These are phyloP conservation scores for Globisporangium nunn DNA, from an alignment of 352 stramenopile species.

Conservation along the genomic window DNA sequence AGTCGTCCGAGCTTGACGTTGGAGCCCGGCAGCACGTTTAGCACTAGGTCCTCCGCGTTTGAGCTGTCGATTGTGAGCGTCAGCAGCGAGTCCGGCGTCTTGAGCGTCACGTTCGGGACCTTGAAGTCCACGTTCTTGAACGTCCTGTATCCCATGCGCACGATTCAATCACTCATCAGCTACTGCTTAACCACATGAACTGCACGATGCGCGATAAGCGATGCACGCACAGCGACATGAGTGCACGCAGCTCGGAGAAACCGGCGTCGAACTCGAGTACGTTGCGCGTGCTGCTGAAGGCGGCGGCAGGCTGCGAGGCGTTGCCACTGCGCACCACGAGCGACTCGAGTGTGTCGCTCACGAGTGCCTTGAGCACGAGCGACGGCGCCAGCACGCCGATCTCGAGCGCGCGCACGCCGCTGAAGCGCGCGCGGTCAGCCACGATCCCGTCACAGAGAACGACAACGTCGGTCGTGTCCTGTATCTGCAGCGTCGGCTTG, in stretches of 20 bases:
- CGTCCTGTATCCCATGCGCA: conserved; percentile 1
- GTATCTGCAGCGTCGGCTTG: conserved; percentile 9
- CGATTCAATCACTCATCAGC: neutral
- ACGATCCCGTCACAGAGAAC: conserved; percentile 5
- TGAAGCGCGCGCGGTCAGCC: conserved; percentile 5
- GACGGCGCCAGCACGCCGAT: conserved; percentile 7
- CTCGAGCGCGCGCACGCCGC: conserved; percentile 7
- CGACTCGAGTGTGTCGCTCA: conserved; percentile 12
- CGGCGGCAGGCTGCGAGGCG: neutral
- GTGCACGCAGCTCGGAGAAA: conserved; percentile 12
- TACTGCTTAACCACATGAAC: neutral
- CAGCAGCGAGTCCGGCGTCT: conserved; percentile 10
- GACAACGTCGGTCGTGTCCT: conserved; percentile 9
- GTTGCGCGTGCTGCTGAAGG: neutral
- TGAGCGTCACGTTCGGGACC: conserved; percentile 8
- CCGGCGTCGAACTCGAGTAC: conserved; percentile 11
- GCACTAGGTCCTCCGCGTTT: conserved; percentile 15
- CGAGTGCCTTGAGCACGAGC: conserved; percentile 11
- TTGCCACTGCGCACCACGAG: conserved; percentile 14
- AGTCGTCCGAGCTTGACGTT: conserved; percentile 4
- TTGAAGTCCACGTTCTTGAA: conserved; percentile 24
- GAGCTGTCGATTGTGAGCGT: conserved; percentile 15
- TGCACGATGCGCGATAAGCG: neutral
- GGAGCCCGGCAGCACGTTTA: conserved; percentile 8
- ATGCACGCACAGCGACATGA: conserved; percentile 10